A percentile compares a stretch with the other conserved stretches of the same genome.
These are phyloP conservation scores for Botrytis cinerea DNA, from an alignment of 2,329 filamentous ascomycete genomes.

Conservation along the genomic window DNA sequence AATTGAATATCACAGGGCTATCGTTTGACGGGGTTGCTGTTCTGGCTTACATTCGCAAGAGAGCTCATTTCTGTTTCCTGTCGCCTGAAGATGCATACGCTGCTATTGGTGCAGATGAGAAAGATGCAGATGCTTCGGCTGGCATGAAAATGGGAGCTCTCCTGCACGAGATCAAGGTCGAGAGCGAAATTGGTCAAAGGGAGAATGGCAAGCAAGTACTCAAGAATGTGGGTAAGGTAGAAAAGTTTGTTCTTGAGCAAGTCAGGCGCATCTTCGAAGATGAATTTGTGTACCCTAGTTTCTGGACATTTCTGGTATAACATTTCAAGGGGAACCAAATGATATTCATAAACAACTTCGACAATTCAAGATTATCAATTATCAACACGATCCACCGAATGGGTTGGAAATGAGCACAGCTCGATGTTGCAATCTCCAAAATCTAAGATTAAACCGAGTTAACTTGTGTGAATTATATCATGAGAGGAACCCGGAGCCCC, in stretches of 20 bases:
- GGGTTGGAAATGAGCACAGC: not conserved
- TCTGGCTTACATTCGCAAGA: slow-evolving; percentile 83
- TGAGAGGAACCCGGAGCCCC: not conserved
- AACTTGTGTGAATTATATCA: not conserved
- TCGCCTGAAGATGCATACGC: slow-evolving; percentile 87
- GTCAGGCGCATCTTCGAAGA: slow-evolving; percentile 97
- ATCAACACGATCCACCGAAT: not conserved
- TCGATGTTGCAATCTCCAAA: not conserved
- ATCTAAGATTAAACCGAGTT: not conserved
- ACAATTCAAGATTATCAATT: not conserved
- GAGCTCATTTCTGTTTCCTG: slow-evolving; percentile 91
- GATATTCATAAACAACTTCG: not conserved
- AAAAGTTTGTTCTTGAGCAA: slow-evolving; percentile 95
- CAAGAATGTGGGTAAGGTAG: slow-evolving; percentile 98
- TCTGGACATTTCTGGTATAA: slow-evolving; percentile 93
- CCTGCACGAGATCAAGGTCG: slow-evolving; percentile 89
- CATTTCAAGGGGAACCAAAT: slow-evolving; percentile 1
- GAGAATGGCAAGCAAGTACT: slow-evolving; percentile 91
- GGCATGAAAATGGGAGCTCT: slow-evolving; percentile 66
- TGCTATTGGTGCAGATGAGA: slow-evolving; percentile 51
- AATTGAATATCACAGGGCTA: slow-evolving; percentile 90
- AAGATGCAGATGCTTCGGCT: slow-evolving; percentile 34
- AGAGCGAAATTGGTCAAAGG: slow-evolving; percentile 94
- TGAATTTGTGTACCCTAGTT: slow-evolving; percentile 97
- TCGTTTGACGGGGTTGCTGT: slow-evolving; percentile 95